phyloP scores from a whole-genome alignment of 495 filamentous ascomycete species.

The Sporormia fimetaria region DNA sequence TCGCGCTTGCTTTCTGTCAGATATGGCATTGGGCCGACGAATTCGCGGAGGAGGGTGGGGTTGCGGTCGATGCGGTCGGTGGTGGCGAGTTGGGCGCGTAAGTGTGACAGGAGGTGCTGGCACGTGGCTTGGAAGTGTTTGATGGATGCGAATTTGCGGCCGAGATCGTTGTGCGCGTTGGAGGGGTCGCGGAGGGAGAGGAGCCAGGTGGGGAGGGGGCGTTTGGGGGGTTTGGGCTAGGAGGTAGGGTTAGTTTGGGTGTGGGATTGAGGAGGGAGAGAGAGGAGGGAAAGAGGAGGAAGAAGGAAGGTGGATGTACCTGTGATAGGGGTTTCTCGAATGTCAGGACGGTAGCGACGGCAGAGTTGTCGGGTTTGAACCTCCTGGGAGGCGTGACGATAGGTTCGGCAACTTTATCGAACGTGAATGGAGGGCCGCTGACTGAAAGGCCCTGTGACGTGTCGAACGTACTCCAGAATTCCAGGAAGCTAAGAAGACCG shows the following conservation, averaged over 20 bases:
- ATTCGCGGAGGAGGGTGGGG: no score
- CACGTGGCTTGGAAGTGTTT: constrained; percentile 35
- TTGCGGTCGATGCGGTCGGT: constrained; percentile 5
- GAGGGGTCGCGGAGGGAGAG: constrained; percentile 53
- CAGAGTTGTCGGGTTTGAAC: no score
- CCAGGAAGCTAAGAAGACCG: constrained; percentile 31
- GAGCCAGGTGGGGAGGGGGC: constrained; percentile 26
- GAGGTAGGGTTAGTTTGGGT: constrained; percentile 2
- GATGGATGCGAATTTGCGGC: constrained; percentile 34
- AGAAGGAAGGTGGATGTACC: no score
- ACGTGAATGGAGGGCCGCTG: constrained; percentile 41
- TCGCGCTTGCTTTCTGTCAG: no score
- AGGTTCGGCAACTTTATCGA: constrained; percentile 25
- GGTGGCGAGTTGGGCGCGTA: not conserved
- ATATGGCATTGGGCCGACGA: no score
- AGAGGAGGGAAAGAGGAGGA: no score
- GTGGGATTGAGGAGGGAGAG: no score
- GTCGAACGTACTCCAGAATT: constrained; percentile 40
- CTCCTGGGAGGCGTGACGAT: constrained; percentile 5
- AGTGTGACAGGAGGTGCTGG: no score
- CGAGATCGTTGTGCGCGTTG: constrained; percentile 46
- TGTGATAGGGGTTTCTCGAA: no score
- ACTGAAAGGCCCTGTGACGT: constrained; percentile 40
- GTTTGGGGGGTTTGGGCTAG: no score
- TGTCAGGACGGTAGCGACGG: no score